Percentiles rank a stretch among this genome's conserved stretches.
Conservation (phyloP, 2,329 filamentous ascomycete genomes). For the Fusarium algeriense region DNA sequence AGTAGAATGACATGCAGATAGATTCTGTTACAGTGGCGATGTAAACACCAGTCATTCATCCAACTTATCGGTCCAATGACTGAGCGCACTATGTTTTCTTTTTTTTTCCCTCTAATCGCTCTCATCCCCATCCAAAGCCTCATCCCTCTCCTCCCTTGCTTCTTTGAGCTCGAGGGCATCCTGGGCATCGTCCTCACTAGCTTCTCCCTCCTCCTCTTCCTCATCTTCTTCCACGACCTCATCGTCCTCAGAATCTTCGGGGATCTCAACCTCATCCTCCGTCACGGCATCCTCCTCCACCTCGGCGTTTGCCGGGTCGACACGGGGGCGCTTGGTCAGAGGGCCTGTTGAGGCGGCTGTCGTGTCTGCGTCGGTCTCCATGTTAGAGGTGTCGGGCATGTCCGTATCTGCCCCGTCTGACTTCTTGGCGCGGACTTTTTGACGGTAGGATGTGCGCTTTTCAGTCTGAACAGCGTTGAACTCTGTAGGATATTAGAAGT, state of each 20-base stretch:
- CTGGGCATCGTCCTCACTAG: conserved; percentile 66
- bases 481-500: conserved; percentile 57
- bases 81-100: not conserved
- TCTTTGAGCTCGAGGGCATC: conserved; percentile 65
- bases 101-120: conserved; percentile 59
- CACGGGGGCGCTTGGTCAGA: conserved; percentile 60
- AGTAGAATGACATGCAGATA: not conserved
- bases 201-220: conserved; percentile 57
- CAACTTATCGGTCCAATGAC: not conserved
- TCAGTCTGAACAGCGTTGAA: conserved; percentile 80
- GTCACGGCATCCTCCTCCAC: conserved; percentile 54
- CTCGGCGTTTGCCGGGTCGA: conserved; percentile 57
- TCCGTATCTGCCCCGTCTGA: conserved; percentile 52
- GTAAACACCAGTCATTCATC: not conserved
- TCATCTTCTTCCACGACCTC: conserved; percentile 58
- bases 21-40: not conserved
- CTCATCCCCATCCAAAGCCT: conserved; percentile 72
- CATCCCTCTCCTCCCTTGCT: conserved; percentile 65
- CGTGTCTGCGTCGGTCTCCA: conserved; percentile 50
- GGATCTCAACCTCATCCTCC: conserved; percentile 59
- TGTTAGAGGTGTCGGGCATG: conserved; percentile 52
- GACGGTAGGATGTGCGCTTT: conserved; percentile 79
- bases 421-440: conserved; percentile 76
- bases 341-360: conserved; percentile 49
- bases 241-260: conserved; percentile 63